Base-by-base conservation (phyloP, 2,329 filamentous ascomycete species). In the Fusarium nelsonii region DNA sequence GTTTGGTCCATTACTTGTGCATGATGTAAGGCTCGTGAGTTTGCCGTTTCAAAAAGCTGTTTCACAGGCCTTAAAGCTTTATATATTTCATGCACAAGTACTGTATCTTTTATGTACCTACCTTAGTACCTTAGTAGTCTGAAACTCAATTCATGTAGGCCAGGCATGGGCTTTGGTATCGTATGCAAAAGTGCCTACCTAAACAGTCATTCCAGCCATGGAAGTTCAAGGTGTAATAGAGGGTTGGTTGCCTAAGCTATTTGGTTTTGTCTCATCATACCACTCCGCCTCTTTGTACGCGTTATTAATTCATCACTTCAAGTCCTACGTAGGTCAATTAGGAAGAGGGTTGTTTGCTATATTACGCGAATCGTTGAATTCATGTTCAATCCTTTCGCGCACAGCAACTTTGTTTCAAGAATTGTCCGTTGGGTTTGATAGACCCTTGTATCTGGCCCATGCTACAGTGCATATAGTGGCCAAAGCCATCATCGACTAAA, bases 401-500 rank as follows among this genome's bases (percentile, higher is more conserved):
- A 44, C 23, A 51, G 34, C 48, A 51, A 15, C 23, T 30, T 28
- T 7, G 34, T 51, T 51, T 51, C 48, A 51, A 39, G 34, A 51
- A 51, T 28, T 30, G 37, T n/a, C 48, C 12, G 34, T 51, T 40
- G 23, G 48, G 48, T 18, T 40, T 28, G 34, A 34, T 49, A 45
- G 50, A 49, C 39, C 52, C 60, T 56, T 64, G 54, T 51, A 30
- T 49, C 28, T 55, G 49, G 34, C 37, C 50, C 64, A 50, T 68
- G 64, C 45, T 68, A 71, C 68, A 71, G 63, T 71, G 52, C 55
- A 68, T 65, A 52, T 52, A 45, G 55, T 62, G 51, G 48, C 52
- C 48, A 56, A 68, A 59, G 48, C 40, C 55, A 54, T 69, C 52
- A 54, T 65, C 44, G 56, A 62, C 59, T 60, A 37, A 23, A 37